A percentile compares a stretch with the other conserved stretches of the same genome.
Evolutionary conservation across 2,329 filamentous ascomycete genomes (phyloP).

Genomic region (Penicillium capsulatum): DNA sequence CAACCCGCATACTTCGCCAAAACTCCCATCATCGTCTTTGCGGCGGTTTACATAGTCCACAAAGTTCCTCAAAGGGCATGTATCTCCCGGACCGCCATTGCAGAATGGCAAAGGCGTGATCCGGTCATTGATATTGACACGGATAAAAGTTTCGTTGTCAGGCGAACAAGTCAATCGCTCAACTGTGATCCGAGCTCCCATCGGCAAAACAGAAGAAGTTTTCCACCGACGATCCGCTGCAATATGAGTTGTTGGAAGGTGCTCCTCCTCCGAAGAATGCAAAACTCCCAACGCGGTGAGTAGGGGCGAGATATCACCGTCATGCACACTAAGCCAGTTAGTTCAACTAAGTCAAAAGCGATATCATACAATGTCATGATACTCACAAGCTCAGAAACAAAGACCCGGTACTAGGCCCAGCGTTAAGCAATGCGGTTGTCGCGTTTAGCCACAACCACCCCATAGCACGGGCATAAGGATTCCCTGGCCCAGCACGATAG

Average conservation of each 20-base stretch:
- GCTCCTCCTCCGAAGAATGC: conserved; percentile 30
- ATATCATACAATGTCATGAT: not conserved
- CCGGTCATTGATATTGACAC: conserved; percentile 56
- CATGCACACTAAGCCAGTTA: conserved; percentile 45
- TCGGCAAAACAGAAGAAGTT: conserved; percentile 54
- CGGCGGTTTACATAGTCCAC: conserved; percentile 38
- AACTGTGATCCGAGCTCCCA: conserved; percentile 54
- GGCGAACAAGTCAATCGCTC: conserved; percentile 49
- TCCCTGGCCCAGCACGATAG: conserved; percentile 57
- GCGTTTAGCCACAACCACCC: conserved; percentile 58
- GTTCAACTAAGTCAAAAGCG: not conserved
- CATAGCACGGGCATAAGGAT: conserved; percentile 51
- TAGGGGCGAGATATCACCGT: conserved; percentile 56
- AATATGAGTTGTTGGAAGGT: conserved; percentile 48
- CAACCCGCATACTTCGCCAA: conserved; percentile 48
- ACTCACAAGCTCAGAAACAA: conserved; percentile 57
- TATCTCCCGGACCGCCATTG: conserved; percentile 44
- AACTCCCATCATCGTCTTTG: conserved; percentile 45
- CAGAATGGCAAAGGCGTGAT: conserved; percentile 50
- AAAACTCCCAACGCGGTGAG: conserved; percentile 52
- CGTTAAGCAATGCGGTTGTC: conserved; percentile 47
- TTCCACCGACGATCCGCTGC: conserved; percentile 48
- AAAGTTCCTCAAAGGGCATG: conserved; percentile 48
- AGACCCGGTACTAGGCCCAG: conserved; percentile 44
- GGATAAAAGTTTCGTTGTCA: conserved; percentile 40